A percentile compares a stretch with the other conserved stretches of the same genome.
Evolutionary conservation across 2,329 filamentous ascomycete species (phyloP).

Genomic region (Pochonia chlamydosporia): DNA sequence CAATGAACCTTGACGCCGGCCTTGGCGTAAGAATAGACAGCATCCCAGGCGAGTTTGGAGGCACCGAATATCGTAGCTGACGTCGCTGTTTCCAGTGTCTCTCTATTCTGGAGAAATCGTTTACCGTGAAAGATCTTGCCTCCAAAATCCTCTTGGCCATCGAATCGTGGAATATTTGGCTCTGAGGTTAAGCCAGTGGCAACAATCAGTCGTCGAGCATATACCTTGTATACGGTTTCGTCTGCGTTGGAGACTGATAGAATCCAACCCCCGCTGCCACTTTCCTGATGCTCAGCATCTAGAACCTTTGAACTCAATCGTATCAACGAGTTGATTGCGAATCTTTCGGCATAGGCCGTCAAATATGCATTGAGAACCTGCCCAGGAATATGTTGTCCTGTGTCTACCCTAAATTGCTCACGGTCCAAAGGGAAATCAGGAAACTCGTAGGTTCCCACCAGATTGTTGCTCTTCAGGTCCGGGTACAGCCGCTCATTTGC

Average conservation of each 20-base stretch:
- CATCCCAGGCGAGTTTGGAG: constrained; percentile 60
- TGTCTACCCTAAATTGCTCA: constrained; percentile 41
- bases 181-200: constrained; percentile 53
- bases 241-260: too few relatives aligned
- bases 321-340: constrained; percentile 34
- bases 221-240: too few relatives aligned
- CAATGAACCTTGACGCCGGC: constrained; percentile 51
- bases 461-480: constrained; percentile 68
- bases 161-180: too few relatives aligned
- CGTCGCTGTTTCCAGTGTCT: constrained; percentile 34
- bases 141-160: constrained; percentile 39
- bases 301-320: constrained; percentile 33
- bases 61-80: constrained; percentile 53
- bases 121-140: constrained; percentile 44
- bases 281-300: constrained; percentile 35
- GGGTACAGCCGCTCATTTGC: constrained; percentile 60
- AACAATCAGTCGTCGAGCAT: constrained; percentile 42
- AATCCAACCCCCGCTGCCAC: constrained; percentile 34
- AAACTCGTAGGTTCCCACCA: constrained; percentile 67
- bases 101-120: constrained; percentile 35
- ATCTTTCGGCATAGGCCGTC: constrained; percentile 36
- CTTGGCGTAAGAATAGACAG: constrained; percentile 54
- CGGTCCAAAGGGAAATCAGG: constrained; percentile 65
- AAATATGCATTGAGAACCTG: constrained; percentile 42
- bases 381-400: constrained; percentile 42